Conservation (phyloP, 805 yeast genomes). For the Saturnispora zaruensis region DNA sequence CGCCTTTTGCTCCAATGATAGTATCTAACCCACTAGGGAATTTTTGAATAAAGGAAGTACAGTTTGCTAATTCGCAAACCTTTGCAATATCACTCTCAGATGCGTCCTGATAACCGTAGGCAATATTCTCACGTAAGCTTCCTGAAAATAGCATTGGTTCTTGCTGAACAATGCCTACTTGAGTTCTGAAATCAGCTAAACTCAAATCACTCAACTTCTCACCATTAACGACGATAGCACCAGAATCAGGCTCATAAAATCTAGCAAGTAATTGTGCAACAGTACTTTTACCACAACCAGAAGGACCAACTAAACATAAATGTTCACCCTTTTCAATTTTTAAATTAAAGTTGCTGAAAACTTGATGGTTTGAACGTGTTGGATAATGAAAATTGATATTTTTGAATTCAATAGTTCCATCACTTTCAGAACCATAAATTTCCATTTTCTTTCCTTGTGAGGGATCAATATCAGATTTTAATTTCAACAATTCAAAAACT, state of each 20-base stretch:
- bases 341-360: conserved; percentile 55
- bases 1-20: conserved; percentile 74
- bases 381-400: conserved; percentile 73
- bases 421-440: conserved; percentile 25
- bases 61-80: conserved; percentile 67
- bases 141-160: conserved; percentile 89
- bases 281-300: conserved; percentile 94
- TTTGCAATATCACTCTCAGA: conserved; percentile 48
- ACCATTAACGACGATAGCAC: conserved; percentile 57
- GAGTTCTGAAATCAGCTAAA: conserved; percentile 61
- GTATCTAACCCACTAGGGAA: conserved; percentile 84
- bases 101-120: conserved; percentile 62
- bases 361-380: conserved; percentile 62
- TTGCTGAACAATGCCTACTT: conserved; percentile 86
- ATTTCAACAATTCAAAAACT: conserved; percentile 76
- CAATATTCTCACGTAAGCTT: conserved; percentile 70
- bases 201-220: conserved; percentile 56
- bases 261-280: conserved; percentile 70
- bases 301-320: conserved; percentile 91
- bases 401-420: conserved; percentile 53
- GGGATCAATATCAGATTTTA: conserved; percentile 64
- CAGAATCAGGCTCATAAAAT: conserved; percentile 70
- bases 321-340: conserved; percentile 72
- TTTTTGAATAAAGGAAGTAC: conserved; percentile 53
- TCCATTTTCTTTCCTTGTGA: conserved; percentile 43